Evolutionary conservation across 441 rosid species (phyloP).

Genomic region (Corymbia calophylla): DNA sequence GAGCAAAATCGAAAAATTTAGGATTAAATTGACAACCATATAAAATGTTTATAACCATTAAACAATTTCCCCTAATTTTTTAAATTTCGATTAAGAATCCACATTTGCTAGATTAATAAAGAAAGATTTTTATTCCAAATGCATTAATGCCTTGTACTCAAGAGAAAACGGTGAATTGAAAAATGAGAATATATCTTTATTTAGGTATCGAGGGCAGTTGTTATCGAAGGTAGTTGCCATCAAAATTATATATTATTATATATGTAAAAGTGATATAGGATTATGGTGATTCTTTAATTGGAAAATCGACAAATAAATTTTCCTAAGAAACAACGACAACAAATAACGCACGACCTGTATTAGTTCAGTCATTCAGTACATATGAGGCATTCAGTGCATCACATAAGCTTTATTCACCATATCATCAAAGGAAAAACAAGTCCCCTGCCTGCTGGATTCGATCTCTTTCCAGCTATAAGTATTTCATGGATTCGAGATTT

Average conservation of each 20-base stretch:
- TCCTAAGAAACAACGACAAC: neutral
- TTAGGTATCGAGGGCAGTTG: neutral
- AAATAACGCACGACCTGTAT: neutral
- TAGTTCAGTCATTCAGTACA: neutral
- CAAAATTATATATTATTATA: neutral
- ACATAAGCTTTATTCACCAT: neutral
- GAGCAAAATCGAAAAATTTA: no score
- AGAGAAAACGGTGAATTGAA: neutral
- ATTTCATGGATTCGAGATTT: neutral
- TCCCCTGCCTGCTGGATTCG: neutral
- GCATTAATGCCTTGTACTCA: neutral
- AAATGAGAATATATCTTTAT: neutral
- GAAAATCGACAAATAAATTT: neutral
- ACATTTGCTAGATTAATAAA: neutral
- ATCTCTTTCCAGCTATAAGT: neutral
- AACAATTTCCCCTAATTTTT: neutral
- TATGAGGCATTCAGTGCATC: neutral
- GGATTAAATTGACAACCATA: no score
- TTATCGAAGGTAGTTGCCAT: neutral
- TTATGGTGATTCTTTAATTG: neutral
- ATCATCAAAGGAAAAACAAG: neutral
- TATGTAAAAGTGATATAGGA: neutral
- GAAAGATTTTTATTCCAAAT: neutral
- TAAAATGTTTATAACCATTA: no score
- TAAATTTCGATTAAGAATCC: neutral